These are phyloP conservation scores for Niveomyces coronatus DNA, from an alignment of 2,329 filamentous ascomycete species.

Conservation along the genomic window DNA sequence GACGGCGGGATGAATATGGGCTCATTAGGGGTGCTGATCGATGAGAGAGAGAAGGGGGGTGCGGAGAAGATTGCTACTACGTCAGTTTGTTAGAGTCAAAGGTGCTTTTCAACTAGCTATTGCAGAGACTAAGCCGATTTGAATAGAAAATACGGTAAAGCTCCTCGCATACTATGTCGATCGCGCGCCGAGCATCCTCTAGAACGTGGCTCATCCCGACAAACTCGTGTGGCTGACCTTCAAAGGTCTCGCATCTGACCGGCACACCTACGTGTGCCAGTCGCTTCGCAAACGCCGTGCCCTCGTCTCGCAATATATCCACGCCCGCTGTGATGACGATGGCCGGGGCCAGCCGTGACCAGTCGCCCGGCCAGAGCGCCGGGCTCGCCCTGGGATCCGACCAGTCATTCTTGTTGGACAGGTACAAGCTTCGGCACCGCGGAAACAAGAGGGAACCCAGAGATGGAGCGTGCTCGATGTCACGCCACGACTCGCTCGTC, in stretches of 20 bases:
- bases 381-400: conserved; percentile 42
- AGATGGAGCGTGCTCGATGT: conserved; percentile 40
- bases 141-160: neutral
- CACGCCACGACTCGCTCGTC: conserved; percentile 34
- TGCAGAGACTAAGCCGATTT: neutral
- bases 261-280: conserved; percentile 34
- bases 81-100: neutral
- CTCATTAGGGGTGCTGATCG: too few species aligned
- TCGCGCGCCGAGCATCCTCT: conserved; percentile 39
- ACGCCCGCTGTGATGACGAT: conserved; percentile 43
- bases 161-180: conserved; percentile 30
- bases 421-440: conserved; percentile 49
- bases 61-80: neutral
- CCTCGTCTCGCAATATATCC: conserved; percentile 46
- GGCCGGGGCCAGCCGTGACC: conserved; percentile 20
- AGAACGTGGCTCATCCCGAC: conserved; percentile 46
- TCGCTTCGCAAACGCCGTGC: conserved; percentile 39
- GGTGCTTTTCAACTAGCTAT: neutral
- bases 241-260: conserved; percentile 39
- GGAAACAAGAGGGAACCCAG: conserved; percentile 47
- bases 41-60: too few species aligned
- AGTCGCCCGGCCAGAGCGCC: conserved; percentile 6
- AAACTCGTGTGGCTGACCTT: conserved; percentile 48
- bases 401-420: conserved; percentile 37
- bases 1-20: too few species aligned